Evolutionary conservation across 139 green algal species (phyloP).

Genomic region (Haematococcus lacustris): DNA sequence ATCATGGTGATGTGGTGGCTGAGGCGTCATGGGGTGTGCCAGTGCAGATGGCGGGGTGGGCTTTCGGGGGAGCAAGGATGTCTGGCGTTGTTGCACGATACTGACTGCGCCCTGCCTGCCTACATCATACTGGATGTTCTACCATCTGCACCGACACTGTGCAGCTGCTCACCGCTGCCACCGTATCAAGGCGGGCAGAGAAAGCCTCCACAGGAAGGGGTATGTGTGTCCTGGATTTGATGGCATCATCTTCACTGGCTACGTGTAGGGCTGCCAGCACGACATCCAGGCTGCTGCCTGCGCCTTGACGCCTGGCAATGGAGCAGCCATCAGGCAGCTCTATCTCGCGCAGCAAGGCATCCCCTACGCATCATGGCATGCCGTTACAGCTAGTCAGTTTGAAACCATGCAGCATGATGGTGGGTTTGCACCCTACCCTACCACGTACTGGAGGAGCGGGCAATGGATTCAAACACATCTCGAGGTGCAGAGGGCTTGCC

Average conservation of each 20-base stretch:
- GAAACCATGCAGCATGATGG: too few species aligned
- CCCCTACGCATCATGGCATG: neutral
- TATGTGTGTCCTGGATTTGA: conserved; percentile 18
- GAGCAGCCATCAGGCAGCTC: neutral
- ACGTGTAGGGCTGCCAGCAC: conserved; percentile 19
- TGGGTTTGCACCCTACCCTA: too few species aligned
- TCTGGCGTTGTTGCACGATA: neutral
- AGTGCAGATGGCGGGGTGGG: neutral
- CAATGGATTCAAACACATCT: conserved; percentile 14
- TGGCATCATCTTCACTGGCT: conserved; percentile 20
- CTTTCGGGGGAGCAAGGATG: neutral
- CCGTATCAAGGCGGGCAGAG: conserved; percentile 14
- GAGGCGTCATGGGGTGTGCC: too few species aligned
- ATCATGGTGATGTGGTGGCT: too few species aligned
- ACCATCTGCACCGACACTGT: neutral
- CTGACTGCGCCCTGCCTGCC: neutral
- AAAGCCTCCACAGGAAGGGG: conserved; percentile 15
- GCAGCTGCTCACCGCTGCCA: conserved; percentile 6
- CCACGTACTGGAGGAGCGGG: conserved; percentile 2
- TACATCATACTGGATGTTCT: neutral
- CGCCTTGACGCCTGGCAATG: neutral
- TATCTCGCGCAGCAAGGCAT: conserved; percentile 5
- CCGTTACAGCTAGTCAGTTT: too few species aligned
- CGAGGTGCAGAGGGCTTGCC: conserved; percentile 11
- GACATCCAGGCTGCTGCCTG: conserved; percentile 5